Conservation (phyloP, 371 early-diverging fungal species). For the Mucor sp. region DNA sequence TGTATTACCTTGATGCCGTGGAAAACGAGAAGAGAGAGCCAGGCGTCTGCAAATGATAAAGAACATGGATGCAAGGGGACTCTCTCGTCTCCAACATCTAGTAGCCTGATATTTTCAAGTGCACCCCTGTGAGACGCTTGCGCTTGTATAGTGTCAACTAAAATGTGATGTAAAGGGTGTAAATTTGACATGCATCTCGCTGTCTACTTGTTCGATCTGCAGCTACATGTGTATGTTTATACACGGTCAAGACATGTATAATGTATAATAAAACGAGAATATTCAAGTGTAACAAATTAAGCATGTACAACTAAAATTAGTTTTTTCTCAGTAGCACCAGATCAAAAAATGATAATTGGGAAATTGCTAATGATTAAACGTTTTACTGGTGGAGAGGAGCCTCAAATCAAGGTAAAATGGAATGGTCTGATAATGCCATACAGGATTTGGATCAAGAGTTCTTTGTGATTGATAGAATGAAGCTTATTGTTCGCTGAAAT, state of each 20-base stretch:
- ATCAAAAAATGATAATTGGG: neutral
- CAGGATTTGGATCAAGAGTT: neutral
- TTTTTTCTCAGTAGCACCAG: constrained; percentile 2
- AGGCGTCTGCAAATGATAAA: neutral
- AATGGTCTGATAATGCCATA: neutral
- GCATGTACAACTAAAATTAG: neutral
- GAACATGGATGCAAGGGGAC: neutral
- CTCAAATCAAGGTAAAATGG: neutral
- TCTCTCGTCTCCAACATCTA: neutral
- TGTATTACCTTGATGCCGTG: neutral
- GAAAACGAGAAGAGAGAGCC: neutral
- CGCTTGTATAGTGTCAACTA: neutral
- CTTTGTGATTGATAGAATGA: neutral
- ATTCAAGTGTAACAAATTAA: constrained; percentile 2
- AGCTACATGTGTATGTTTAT: neutral
- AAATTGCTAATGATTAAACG: neutral
- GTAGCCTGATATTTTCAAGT: neutral
- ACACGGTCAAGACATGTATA: neutral
- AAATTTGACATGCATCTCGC: neutral
- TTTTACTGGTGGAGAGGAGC: neutral
- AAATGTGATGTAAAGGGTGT: neutral
- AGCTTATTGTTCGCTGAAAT: neutral
- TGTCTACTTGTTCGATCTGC: neutral
- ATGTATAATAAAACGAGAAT: neutral
- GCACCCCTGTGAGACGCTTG: neutral